Base-by-base conservation (phyloP, 371 early-diverging fungal genomes). In the Mucor irregularis region DNA sequence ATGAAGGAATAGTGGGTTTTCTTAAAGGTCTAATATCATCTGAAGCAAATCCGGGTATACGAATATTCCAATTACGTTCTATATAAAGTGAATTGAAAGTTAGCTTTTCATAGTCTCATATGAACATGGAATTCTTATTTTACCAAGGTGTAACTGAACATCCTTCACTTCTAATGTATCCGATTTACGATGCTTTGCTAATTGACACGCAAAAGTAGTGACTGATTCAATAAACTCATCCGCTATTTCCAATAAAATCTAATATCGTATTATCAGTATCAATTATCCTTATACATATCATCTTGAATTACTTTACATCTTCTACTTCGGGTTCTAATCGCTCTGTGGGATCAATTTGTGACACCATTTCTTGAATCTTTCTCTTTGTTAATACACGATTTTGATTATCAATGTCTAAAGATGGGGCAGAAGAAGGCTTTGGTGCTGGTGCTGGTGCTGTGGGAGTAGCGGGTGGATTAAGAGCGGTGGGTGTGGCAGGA, bases 11-110 rank as follows among this genome's bases (percentile, higher is more conserved):
- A 1, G 72, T 71, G 5, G 89, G 66, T 60, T 91, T 91, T 39
- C 90, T 75, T 30, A 90, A 78, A 8, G 90, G 84, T 49, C 92
- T 67, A 45, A 90, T 88, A 63, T 90, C 90, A 61, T 93, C 93
- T 13, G 89, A 76, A 1, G 92, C 90, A 68, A 91, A 92, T 24
- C 94, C 94, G 49, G 95, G 95, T 58, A 96, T 90, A 53, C 95
- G 87, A 38, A 96, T 89, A 63, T 94, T 93, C 93, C 93, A 96
- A 64, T 92, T 92, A 40, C 94, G 88, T 73, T 96, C 96, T 86
- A 64, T 28, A 14, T 3, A 8, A 25, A 11, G 4, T 8, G 13
- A 16, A 7, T 14, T 16, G 30, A 13, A n/a, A n/a, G n/a, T n/a
- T 30, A n/a, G n/a, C 17, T 29, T 19, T 30, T 29, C n/a, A 29